phyloP scores from a whole-genome alignment of 2,329 filamentous ascomycete genomes.

The Pyrenophora seminiperda region DNA sequence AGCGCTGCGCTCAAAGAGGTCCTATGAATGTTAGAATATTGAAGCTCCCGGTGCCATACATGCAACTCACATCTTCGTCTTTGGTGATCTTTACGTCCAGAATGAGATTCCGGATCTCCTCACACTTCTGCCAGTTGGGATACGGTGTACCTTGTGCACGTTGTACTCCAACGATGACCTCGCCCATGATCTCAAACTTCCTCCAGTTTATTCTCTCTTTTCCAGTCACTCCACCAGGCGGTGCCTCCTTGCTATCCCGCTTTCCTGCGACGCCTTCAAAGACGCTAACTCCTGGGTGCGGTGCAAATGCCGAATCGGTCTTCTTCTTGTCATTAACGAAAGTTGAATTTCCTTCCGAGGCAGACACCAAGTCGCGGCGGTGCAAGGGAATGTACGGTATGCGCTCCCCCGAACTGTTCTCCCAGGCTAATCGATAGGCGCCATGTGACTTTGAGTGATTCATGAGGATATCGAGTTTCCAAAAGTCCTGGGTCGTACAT shows the following conservation, averaged over 20 bases:
- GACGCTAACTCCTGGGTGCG: constrained; percentile 45
- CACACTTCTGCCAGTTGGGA: constrained; percentile 69
- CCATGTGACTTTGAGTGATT: constrained; percentile 89
- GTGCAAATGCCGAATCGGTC: constrained; percentile 33
- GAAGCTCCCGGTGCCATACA: not conserved
- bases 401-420: constrained; percentile 85
- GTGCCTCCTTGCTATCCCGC: constrained; percentile 50
- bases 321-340: constrained; percentile 67
- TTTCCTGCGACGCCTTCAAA: constrained; percentile 37
- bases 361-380: constrained; percentile 85
- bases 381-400: constrained; percentile 95
- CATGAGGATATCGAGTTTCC: constrained; percentile 90
- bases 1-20: constrained; percentile 64
- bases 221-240: constrained; percentile 43
- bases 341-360: constrained; percentile 89
- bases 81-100: constrained; percentile 80
- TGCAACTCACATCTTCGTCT: constrained; percentile 78
- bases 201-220: constrained; percentile 88
- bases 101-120: constrained; percentile 74
- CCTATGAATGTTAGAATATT: constrained; percentile 48
- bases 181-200: constrained; percentile 95
- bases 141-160: constrained; percentile 88
- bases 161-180: constrained; percentile 88
- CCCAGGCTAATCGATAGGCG: constrained; percentile 95
- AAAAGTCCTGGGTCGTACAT: constrained; percentile 79